phyloP scores from a whole-genome alignment of 73 alveolate species.

The Vitrella brassicaformis region DNA sequence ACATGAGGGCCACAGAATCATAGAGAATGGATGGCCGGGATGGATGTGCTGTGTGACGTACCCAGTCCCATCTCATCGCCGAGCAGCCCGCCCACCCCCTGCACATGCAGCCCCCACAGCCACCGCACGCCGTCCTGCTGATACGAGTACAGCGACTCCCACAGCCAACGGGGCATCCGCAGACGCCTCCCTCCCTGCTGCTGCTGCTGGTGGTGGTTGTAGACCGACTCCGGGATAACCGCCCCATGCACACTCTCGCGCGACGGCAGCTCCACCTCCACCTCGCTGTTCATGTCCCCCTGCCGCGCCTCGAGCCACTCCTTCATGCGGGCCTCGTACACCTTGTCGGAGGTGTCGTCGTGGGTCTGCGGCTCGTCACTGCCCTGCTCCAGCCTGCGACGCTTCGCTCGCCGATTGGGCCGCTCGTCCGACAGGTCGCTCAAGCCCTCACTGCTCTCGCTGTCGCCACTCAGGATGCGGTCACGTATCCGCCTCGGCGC shows the following conservation, averaged over 20 bases:
- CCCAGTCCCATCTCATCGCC: slow-evolving; percentile 92
- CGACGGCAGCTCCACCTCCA: background rate
- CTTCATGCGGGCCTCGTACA: background rate
- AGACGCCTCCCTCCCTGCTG: slow-evolving; percentile 9
- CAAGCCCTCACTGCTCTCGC: background rate
- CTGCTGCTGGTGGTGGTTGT: background rate
- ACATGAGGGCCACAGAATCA: no score
- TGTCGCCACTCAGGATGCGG: no score
- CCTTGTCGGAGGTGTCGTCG: background rate
- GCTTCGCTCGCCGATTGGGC: background rate
- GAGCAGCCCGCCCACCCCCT: slow-evolving; percentile 56
- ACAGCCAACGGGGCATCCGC: slow-evolving; percentile 33
- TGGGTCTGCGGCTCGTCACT: background rate
- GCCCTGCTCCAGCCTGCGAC: background rate
- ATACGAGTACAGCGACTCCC: slow-evolving; percentile 45
- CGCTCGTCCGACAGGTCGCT: background rate
- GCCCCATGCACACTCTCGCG: background rate
- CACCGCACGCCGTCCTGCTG: slow-evolving; percentile 54
- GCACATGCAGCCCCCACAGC: slow-evolving; percentile 49
- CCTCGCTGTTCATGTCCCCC: background rate
- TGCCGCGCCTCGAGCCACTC: background rate
- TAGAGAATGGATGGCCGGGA: no score
- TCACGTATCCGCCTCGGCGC: no score
- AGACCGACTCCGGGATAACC: background rate
- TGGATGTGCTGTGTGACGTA: no score